Evolutionary conservation across 176 grass and related monocot genomes (phyloP), one percentile per base, ranked within the genome.

Genomic region (Elymus sibiricus): DNA sequence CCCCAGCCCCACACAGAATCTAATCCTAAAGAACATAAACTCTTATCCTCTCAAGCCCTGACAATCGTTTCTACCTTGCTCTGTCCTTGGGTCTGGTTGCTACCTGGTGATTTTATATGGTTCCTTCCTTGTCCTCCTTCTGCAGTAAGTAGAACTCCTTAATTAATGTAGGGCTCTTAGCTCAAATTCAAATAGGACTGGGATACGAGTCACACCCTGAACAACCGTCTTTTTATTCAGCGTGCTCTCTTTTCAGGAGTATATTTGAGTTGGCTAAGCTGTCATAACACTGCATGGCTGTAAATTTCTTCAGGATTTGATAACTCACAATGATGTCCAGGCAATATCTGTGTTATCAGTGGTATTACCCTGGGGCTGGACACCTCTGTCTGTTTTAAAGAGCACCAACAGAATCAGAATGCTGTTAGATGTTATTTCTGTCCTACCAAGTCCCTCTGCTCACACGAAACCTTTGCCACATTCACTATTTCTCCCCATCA

Each of bases 291-390:
- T 70, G 34, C 74, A 72, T 64, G 14, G 1, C 12, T n/a, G 22
- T 79, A 26, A 82, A 39, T 17, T 82, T 82, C 70, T 75, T 60
- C 12, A 39, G 16, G 6, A 75, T 29, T 75, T 44, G 79, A 19
- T 83, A 53, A n/a, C 74, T 31, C 69, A 39, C 7, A 79, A 71
- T 21, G 77, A 37, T 29, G 6, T 51, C 28, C 11, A 78, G 4
- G 40, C 16, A 62, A 12, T 71, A 28, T 84, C 72, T 84, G 9
- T 70, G 10, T 28, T 32, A 74, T 22, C n/a, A 62, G 19, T 37
- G 28, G 16, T 64, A 11, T 46, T 66, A 66, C 42, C 59, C 40
- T 84, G 13, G 21, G 21, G 72, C 26, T 51, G 25, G 25, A 75
- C 25, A 51, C 25, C 27, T 51, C 14, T 76, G 12, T 44, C 11